phyloP scores from a whole-genome alignment of 148 eudicot genomes.

The Polygonum aviculare region DNA sequence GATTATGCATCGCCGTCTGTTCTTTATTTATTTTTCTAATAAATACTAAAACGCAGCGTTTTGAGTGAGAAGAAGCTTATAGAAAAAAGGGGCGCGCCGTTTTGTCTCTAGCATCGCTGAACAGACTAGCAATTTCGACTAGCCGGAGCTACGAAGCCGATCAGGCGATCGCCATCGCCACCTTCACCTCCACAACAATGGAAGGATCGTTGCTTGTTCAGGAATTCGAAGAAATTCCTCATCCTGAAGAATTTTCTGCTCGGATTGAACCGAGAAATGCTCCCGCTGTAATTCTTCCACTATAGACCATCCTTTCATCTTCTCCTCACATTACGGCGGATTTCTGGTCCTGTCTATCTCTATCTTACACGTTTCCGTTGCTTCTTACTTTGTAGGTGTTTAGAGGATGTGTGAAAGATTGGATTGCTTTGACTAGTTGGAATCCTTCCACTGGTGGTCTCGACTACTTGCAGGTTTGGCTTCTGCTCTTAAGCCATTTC shows the following conservation, averaged over 20 bases:
- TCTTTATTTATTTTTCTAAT: no score
- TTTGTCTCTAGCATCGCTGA: not conserved
- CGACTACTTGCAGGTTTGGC: constrained; percentile 56
- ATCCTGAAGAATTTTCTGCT: constrained; percentile 39
- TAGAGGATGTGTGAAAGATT: constrained; percentile 55
- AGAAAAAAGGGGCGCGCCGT: not conserved
- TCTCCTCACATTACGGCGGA: not conserved
- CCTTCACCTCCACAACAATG: constrained; percentile 2
- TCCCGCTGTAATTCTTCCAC: constrained; percentile 40
- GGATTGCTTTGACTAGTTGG: constrained; percentile 67
- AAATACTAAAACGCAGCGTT: no score
- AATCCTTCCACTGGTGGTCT: constrained; percentile 70
- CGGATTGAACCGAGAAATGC: constrained; percentile 52
- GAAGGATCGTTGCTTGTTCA: constrained; percentile 31
- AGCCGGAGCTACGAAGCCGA: not conserved
- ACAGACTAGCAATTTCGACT: not conserved
- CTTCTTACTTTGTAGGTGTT: constrained; percentile 35
- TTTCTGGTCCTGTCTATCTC: not conserved
- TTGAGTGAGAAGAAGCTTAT: no score
- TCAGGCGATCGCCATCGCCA: not conserved
- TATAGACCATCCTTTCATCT: not conserved
- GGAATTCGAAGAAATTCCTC: constrained; percentile 30
- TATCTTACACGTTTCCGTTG: not conserved
- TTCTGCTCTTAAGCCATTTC: not conserved
- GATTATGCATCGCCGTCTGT: no score